Base-by-base conservation (phyloP, 2,329 filamentous ascomycete genomes). In the Colletotrichum eleusines region DNA sequence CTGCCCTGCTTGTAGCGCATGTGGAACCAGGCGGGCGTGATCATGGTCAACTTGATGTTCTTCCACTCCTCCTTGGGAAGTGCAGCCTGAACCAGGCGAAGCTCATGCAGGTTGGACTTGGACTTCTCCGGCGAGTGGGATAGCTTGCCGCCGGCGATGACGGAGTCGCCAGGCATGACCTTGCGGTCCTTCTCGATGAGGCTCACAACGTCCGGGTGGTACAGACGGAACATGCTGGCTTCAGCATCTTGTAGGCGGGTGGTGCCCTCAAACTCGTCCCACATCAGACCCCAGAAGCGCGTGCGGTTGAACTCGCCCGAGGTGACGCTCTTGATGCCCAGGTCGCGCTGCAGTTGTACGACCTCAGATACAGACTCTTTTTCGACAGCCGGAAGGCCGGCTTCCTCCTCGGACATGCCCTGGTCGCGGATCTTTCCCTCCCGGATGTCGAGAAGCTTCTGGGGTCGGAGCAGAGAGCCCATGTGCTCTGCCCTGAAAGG, bases 401-500 rank as follows among this genome's bases (percentile, higher is more conserved):
- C 85, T 71, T 90, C 86, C n/a, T 87, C 82, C 60, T 69, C 66
- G 14, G 69, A 72, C 40, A 72, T 35, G 38, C 69, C 69, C 84
- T 77, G 88, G 65, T 88, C 86, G 73, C 90, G 89, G 71, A 89
- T 86, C 61, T 78, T 68, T 16, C 69, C 77, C 72, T 88, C 86
- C 74, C 92, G 90, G 72, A 87, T 88, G 62, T 89, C 83, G 44
- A 92, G 69, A 23, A 72, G 69, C 60, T 63, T 66, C 71, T 90
- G 82, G 8, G 92, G 91, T n/a, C 92, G 89, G 53, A 94, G 87
- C 40, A 94, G 84, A 18, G 91, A 93, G 75, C 92, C 92, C 75
- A 93, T 85, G 76, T 94, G 92, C 84, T 94, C 92, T 60, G 92
- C 92, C 76, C 92, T 87, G 84, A 93, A 94, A 40, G 92, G 92